Conservation (phyloP, 2,329 filamentous ascomycete genomes). For the Lecanosticta acicola region DNA sequence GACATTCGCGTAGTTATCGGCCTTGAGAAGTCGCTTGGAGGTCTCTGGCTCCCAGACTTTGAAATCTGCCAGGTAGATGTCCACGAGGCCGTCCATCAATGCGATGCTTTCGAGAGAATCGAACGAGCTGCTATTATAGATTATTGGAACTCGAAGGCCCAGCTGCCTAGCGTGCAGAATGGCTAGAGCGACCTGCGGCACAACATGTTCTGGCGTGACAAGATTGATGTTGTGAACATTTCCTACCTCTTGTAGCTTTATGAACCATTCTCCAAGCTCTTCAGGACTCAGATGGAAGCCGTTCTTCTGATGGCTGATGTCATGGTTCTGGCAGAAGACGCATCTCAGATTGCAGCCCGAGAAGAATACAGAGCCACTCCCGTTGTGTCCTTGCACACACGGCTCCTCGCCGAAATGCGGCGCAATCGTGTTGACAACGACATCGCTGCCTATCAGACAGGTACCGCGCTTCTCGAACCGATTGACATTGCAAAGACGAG, state of each 20-base stretch:
- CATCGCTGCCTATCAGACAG: conserved; percentile 68
- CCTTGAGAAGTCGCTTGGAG: conserved; percentile 68
- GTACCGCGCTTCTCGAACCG: conserved; percentile 72
- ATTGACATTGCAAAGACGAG: conserved; percentile 70
- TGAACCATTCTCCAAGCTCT: conserved; percentile 72
- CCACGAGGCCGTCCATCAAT: conserved; percentile 71
- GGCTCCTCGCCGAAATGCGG: conserved; percentile 82
- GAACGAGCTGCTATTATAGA: conserved; percentile 81
- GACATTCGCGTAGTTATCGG: conserved; percentile 65
- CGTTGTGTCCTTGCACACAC: conserved; percentile 75
- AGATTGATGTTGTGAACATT: conserved; percentile 85
- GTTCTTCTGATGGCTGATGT: conserved; percentile 76
- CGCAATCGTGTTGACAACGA: conserved; percentile 77
- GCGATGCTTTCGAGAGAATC: conserved; percentile 67
- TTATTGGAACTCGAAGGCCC: conserved; percentile 65
- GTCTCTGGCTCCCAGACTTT: conserved; percentile 68
- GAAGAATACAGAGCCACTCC: conserved; percentile 62
- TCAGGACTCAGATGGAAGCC: conserved; percentile 74
- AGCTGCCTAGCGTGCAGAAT: conserved; percentile 67
- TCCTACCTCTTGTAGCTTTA: conserved; percentile 76
- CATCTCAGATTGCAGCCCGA: conserved; percentile 70
- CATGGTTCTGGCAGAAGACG: conserved; percentile 73
- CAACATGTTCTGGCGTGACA: conserved; percentile 80
- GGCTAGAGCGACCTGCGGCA: conserved; percentile 72
- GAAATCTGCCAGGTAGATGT: conserved; percentile 86